Evolutionary conservation across 140 eudicot genomes (phyloP).

Genomic region (Cichorium intybus): DNA sequence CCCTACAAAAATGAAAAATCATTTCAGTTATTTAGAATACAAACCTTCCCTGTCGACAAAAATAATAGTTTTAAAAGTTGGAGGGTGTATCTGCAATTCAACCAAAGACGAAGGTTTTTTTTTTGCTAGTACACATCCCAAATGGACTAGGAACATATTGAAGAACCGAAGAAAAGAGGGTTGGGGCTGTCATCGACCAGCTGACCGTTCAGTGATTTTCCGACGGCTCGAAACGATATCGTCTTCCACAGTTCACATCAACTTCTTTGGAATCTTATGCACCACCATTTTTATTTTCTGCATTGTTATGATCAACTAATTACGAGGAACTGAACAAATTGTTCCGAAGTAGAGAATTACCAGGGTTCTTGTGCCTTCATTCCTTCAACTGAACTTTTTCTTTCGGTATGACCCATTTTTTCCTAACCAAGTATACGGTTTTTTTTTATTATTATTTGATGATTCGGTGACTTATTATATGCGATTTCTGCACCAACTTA

Average conservation of each 20-base stretch:
- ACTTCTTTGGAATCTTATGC: background rate
- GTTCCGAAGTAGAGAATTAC: background rate
- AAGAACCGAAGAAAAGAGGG: no score
- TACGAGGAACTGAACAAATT: background rate
- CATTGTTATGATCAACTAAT: background rate
- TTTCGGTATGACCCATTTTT: background rate
- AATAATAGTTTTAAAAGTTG: background rate
- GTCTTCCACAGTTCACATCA: constrained; percentile 1
- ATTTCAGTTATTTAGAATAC: background rate
- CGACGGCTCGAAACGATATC: background rate
- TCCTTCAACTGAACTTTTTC: background rate
- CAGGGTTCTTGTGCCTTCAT: constrained; percentile 4
- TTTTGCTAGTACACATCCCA: background rate
- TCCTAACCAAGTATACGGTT: background rate
- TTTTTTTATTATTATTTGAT: background rate
- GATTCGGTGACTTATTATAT: background rate
- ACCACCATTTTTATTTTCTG: background rate
- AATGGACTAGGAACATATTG: background rate
- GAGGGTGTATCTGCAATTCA: background rate
- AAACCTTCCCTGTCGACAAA: background rate
- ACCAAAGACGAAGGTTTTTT: background rate
- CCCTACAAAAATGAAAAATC: no score
- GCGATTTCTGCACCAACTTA: background rate
- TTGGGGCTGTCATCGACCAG: no score
- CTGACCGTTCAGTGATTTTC: background rate